Evolutionary conservation across 805 yeast genomes (phyloP).

Genomic region (Limtongia smithiae): DNA sequence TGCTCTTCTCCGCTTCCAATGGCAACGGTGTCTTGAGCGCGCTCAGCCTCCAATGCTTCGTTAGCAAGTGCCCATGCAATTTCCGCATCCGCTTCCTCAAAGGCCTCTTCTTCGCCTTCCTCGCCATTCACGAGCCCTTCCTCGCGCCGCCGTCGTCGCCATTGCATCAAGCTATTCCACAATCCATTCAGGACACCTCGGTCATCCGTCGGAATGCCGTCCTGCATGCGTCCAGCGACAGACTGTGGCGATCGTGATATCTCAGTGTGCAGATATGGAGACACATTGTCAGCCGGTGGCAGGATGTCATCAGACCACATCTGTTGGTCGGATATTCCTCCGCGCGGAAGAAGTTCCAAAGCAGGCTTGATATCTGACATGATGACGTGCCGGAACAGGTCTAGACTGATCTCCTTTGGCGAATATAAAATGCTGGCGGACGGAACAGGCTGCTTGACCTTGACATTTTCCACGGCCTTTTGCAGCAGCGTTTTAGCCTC

Average conservation of each 20-base stretch:
- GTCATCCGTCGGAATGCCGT: conserved; percentile 9
- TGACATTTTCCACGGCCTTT: conserved; percentile 3
- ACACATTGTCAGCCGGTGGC: conserved; percentile 30
- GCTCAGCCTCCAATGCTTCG: conserved; percentile 2
- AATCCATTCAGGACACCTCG: conserved; percentile 15
- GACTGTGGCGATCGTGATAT: background rate
- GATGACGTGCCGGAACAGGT: conserved; percentile 31
- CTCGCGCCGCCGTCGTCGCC: conserved; percentile 13
- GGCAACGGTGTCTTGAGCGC: no score
- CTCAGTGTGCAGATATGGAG: conserved; percentile 25
- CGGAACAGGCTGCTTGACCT: conserved; percentile 6
- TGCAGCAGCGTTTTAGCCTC: conserved; percentile 21
- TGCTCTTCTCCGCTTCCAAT: no score
- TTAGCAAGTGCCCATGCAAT: conserved; percentile 12
- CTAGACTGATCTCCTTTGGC: conserved; percentile 17
- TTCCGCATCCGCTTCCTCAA: conserved; percentile 7
- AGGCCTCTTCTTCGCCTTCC: conserved; percentile 4
- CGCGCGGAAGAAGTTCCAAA: conserved; percentile 26
- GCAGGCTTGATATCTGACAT: conserved; percentile 31
- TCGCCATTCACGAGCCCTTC: background rate
- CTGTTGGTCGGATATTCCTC: conserved; percentile 20
- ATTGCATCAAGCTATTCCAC: conserved; percentile 17
- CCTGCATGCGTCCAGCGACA: background rate
- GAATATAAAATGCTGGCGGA: conserved; percentile 8
- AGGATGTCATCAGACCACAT: conserved; percentile 32